Conservation (phyloP, 768 basidiomycete species). For the Trichaptum fuscoviolaceum region DNA sequence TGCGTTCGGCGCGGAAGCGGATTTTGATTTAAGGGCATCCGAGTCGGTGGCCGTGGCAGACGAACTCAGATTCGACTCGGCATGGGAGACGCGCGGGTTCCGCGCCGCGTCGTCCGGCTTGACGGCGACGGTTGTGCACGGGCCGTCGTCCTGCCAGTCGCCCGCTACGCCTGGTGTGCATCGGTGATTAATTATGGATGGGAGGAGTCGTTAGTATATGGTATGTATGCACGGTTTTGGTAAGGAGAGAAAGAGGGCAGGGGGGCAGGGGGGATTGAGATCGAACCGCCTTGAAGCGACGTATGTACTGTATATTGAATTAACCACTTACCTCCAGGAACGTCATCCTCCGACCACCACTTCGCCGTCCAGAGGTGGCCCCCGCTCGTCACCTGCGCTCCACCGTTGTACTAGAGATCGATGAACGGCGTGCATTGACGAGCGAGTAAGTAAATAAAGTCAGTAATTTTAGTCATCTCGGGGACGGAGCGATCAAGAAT, state of each 20-base stretch:
- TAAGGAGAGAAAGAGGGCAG: too few species aligned
- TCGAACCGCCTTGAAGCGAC: too few species aligned
- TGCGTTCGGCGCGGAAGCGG: too few species aligned
- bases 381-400: constrained; percentile 32
- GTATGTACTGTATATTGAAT: too few species aligned
- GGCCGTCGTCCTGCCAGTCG: constrained; percentile 54
- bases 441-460: too few species aligned
- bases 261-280: too few species aligned
- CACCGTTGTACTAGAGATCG: constrained; percentile 44
- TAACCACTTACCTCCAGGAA: constrained; percentile 32
- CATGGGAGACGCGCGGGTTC: not conserved
- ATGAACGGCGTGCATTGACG: too few species aligned
- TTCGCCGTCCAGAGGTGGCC: constrained; percentile 45
- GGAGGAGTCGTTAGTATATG: not conserved
- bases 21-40: too few species aligned
- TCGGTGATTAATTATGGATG: not conserved
- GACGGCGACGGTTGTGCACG: constrained; percentile 29
- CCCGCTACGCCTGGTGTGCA: constrained; percentile 17
- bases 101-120: not conserved
- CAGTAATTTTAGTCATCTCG: not conserved
- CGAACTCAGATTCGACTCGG: too few species aligned
- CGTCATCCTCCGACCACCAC: constrained; percentile 59
- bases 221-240: too few species aligned
- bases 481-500: not conserved
- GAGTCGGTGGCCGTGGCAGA: too few species aligned